Evolutionary conservation across 106 monocot species (phyloP), one percentile per base, ranked within the genome.

Genomic region (Dioscorea dumetorum): DNA sequence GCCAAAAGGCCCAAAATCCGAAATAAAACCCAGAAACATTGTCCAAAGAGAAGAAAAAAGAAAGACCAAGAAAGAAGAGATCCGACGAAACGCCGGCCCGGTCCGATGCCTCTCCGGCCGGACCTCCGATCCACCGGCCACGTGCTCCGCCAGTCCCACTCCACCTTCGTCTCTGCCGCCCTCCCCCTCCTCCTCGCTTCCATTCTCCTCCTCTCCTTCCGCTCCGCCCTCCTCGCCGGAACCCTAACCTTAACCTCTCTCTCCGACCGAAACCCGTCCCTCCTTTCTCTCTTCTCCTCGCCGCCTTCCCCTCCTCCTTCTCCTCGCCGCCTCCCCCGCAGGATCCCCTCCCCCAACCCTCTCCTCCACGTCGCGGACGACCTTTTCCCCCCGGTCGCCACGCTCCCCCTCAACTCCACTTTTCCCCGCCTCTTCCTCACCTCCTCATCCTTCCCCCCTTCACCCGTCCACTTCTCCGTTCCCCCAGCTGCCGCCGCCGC

Each of bases 121-220:
- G 64, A 58, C 49, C 63, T 52, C 54, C 67, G 33, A 6, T 3
- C 66, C 13, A 49, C 57, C 49, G 58, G 22, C 12, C 57, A 22
- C 11, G 41, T 90, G 51, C 68, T 86, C 61, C 73, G 75, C 22
- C 76, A 63, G 21, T 83, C 90, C 14, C 34, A 62, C 12, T 20
- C 57, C 21, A 53, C 69, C 53, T 70, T 78, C 75, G 50, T 70
- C 74, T 66, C 67, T 49, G 70, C 82, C 35, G 59, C 81, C 33
- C 82, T 82, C 23, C 51, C 62, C 22, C 72, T 86, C 54, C 79
- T 90, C 68, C 54, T 80, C 60, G 74, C 74, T 23, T 60, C 90
- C 52, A 74, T 86, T 34, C 85, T 83, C 61, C 79, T 90, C 69
- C 54, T 90, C 65, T 70, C 78, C 72, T 83, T 86, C 78, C 90